These are phyloP conservation scores for Pichia insulana DNA, from an alignment of 805 yeast species.

Conservation along the genomic window DNA sequence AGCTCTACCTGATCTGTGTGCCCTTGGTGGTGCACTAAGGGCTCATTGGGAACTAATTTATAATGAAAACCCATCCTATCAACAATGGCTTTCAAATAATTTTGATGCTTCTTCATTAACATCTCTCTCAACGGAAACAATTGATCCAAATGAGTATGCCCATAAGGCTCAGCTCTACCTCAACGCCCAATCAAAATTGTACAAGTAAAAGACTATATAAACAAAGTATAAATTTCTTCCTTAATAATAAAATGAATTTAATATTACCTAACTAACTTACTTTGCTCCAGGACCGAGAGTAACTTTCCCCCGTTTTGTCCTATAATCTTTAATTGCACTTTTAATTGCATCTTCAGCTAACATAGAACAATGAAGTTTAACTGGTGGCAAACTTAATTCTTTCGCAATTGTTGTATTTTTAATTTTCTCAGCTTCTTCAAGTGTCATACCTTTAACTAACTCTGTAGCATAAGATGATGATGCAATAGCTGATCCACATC, in stretches of 20 bases:
- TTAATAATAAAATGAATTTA: too few relatives aligned
- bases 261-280: not conserved
- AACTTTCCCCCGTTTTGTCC: slow-evolving; percentile 61
- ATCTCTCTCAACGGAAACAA: too few relatives aligned
- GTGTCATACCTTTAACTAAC: slow-evolving; percentile 85
- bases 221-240: too few relatives aligned
- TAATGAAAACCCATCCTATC: slow-evolving; percentile 1
- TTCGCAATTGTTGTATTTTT: slow-evolving; percentile 93
- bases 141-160: too few relatives aligned
- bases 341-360: slow-evolving; percentile 98
- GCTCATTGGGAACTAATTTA: slow-evolving; percentile 55
- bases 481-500: slow-evolving; percentile 98
- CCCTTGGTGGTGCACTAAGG: slow-evolving; percentile 82
- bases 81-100: too few relatives aligned
- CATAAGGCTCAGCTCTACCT: too few relatives aligned
- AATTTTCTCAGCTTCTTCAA: slow-evolving; percentile 88
- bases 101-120: too few relatives aligned
- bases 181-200: too few relatives aligned
- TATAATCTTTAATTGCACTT: slow-evolving; percentile 93
- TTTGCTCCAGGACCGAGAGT: slow-evolving; percentile 54
- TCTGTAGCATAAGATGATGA: slow-evolving; percentile 93
- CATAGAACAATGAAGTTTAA: slow-evolving; percentile 96
- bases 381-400: slow-evolving; percentile 93
- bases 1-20: slow-evolving; percentile 84
- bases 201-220: too few relatives aligned